A percentile compares a stretch with the other conserved stretches of the same genome.
Evolutionary conservation across 768 basidiomycete genomes (phyloP).

Genomic region (Boletus vinaceobasis): DNA sequence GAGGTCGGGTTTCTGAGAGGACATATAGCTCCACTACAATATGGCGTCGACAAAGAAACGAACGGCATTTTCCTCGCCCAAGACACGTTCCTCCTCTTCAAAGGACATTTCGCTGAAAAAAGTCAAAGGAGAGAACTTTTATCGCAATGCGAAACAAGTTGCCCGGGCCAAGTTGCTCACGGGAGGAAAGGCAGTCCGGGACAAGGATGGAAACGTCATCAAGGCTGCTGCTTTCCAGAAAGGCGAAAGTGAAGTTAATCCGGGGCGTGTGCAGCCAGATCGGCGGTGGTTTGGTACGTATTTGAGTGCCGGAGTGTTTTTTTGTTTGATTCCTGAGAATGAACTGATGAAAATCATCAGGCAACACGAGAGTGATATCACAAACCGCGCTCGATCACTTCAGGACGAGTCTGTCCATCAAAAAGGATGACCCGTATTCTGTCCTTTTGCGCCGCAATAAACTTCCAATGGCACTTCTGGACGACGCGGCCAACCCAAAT

Average conservation of each 20-base stretch:
- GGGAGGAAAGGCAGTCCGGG: constrained; percentile 86
- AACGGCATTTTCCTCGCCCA: constrained; percentile 26
- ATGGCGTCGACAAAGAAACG: constrained; percentile 34
- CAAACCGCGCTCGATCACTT: constrained; percentile 97
- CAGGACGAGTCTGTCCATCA: constrained; percentile 77
- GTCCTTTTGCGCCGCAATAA: constrained; percentile 93
- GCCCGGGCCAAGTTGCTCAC: constrained; percentile 86
- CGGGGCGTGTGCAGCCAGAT: constrained; percentile 92
- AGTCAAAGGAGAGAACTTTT: constrained; percentile 96
- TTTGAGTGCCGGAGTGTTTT: not conserved
- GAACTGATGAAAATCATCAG: constrained; percentile 37
- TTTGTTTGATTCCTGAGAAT: constrained; percentile 7
- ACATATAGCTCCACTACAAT: not conserved
- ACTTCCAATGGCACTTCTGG: constrained; percentile 92
- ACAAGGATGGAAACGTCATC: constrained; percentile 88
- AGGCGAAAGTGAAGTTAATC: constrained; percentile 85
- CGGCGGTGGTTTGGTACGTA: constrained; percentile 93
- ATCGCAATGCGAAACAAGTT: constrained; percentile 91
- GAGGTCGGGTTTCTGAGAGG: not conserved
- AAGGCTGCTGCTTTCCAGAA: constrained; percentile 95
- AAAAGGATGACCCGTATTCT: constrained; percentile 93
- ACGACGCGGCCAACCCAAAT: constrained; percentile 82
- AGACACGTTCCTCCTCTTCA: constrained; percentile 42
- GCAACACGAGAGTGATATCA: constrained; percentile 97
- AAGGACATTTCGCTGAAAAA: constrained; percentile 57